These are phyloP conservation scores for Globisporangium barbulae DNA, from an alignment of 352 stramenopile species.

Conservation along the genomic window DNA sequence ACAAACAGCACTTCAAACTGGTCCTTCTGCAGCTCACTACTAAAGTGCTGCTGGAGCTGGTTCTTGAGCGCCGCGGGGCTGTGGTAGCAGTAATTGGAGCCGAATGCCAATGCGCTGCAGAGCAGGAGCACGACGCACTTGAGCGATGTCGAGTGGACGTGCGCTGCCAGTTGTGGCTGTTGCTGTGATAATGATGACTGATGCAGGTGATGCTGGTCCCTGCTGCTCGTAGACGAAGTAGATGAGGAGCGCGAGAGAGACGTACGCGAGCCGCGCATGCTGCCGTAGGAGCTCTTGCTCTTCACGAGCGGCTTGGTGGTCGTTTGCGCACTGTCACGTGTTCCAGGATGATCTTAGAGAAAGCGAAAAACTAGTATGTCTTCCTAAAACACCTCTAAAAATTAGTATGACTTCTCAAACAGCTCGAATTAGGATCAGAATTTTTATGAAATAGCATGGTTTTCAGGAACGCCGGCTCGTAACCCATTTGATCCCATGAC, in stretches of 20 bases:
- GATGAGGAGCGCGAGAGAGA: background rate
- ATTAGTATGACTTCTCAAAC: too few relatives aligned
- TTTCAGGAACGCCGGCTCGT: too few relatives aligned
- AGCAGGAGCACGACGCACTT: conserved; percentile 47
- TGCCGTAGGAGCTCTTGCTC: background rate
- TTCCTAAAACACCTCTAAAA: too few relatives aligned
- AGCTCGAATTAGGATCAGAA: too few relatives aligned
- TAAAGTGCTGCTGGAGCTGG: conserved; percentile 59
- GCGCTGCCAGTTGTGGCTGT: background rate
- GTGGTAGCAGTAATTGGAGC: conserved; percentile 67
- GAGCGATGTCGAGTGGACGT: conserved; percentile 17
- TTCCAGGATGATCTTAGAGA: too few relatives aligned
- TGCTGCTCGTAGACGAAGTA: background rate
- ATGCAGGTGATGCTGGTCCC: background rate
- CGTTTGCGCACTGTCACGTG: background rate
- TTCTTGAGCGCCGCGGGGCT: conserved; percentile 61
- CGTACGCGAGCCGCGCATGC: background rate
- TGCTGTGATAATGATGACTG: background rate
- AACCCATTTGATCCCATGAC: too few relatives aligned
- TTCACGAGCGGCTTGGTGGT: background rate
- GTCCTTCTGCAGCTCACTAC: conserved; percentile 23
- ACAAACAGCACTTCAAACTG: conserved; percentile 44
- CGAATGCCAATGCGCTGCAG: conserved; percentile 39
- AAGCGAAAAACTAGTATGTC: too few relatives aligned
- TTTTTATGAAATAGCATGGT: too few relatives aligned